Evolutionary conservation across 2,329 filamentous ascomycete genomes (phyloP), one percentile per base, ranked within the genome.

Genomic region (Ascochyta pisi): DNA sequence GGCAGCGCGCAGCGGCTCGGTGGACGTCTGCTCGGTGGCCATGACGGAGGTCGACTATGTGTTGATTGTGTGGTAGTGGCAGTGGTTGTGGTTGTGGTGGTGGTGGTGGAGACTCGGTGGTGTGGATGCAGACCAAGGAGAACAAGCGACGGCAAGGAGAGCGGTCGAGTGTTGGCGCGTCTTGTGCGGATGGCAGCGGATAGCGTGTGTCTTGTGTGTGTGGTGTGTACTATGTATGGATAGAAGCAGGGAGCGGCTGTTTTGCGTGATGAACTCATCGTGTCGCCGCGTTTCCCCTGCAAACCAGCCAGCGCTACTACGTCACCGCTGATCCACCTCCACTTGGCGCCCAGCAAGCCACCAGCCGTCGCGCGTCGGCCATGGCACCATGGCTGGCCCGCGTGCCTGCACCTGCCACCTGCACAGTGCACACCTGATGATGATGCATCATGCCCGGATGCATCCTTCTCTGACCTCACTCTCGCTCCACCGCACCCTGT

Each of bases 21-120:
- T 73, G 6, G 72, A 73, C 2, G 68, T 27, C 37, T 69, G 67
- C 34, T 67, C 58, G 19, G 66, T 61, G 27, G 69, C 64, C 69
- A 72, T 74, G 46, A 10, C 44, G 46, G 16, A 29, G 12, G 49
- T n/a, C 43, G 19, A 19, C 19, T 19, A 19, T 24, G 39, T 46
- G 34, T n/a, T 31, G 15, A 3, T 19, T 19, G 19, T 19, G 19
- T 19, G 19, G 19, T 19, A 19, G 19, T 19, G 19, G 19, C 19
- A 19, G 19, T 19, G 19, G 19, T 19, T 3, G 42, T 39, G 33
- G 19, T 2, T 3, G 27, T 29, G 27, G 27, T 9, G 2, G 27
- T 29, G 27, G 27, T 29, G 8, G 12, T 10, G 9, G 9, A 3
- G 12, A 8, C 3, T 10, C 12, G 12, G 23, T 13, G 16, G 13